These are phyloP conservation scores for Wickerhamomyces strasburgensis DNA, from an alignment of 805 yeast genomes.

Conservation along the genomic window DNA sequence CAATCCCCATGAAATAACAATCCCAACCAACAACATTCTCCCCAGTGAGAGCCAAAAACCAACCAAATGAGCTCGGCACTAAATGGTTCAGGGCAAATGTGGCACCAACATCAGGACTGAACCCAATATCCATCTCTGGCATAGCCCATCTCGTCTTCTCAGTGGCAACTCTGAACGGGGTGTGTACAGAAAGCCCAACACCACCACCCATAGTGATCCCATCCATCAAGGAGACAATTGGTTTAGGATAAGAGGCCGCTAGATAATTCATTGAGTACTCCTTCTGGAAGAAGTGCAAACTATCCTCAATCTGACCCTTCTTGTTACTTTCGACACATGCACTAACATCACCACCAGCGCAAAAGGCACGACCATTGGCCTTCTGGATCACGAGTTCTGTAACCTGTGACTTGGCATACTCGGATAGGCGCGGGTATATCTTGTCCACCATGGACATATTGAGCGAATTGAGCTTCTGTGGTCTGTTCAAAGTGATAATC, in stretches of 20 bases:
- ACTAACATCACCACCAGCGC: slow-evolving; percentile 97
- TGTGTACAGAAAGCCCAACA: slow-evolving; percentile 85
- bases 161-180: slow-evolving; percentile 90
- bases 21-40: slow-evolving; percentile 73
- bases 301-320: slow-evolving; percentile 39
- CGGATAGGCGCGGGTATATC: slow-evolving; percentile 68
- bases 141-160: slow-evolving; percentile 88
- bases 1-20: slow-evolving; percentile 76
- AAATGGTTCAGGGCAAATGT: slow-evolving; percentile 82
- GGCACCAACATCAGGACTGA: slow-evolving; percentile 94
- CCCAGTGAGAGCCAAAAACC: slow-evolving; percentile 84
- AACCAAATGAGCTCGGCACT: slow-evolving; percentile 72
- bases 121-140: slow-evolving; percentile 98
- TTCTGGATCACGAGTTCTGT: slow-evolving; percentile 65
- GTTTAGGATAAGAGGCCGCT: slow-evolving; percentile 80
- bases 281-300: slow-evolving; percentile 62
- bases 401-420: slow-evolving; percentile 65
- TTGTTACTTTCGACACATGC: slow-evolving; percentile 62
- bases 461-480: slow-evolving; percentile 79
- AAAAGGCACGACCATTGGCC: slow-evolving; percentile 59
- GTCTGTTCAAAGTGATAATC: slow-evolving; percentile 71
- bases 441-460: slow-evolving; percentile 68
- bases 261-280: slow-evolving; percentile 82
- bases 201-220: slow-evolving; percentile 99
- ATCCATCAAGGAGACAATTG: slow-evolving; percentile 78